phyloP scores from a whole-genome alignment of 2,329 filamentous ascomycete species.

The Penicillium sp. region DNA sequence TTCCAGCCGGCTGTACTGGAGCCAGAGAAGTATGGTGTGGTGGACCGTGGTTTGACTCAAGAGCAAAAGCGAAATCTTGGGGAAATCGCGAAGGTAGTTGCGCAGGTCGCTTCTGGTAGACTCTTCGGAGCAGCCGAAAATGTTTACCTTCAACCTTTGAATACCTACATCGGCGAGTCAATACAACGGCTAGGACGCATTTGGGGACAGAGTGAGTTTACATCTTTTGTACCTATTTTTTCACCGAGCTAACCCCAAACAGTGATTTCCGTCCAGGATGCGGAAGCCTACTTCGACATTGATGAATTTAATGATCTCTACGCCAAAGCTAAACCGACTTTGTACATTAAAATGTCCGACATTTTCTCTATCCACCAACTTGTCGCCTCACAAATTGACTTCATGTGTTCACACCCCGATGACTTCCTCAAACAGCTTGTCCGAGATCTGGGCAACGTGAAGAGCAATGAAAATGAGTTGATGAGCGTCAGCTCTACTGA shows the following conservation, averaged over 20 bases:
- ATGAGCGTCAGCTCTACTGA: slow-evolving; percentile 81
- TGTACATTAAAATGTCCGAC: slow-evolving; percentile 99
- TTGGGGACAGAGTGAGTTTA: slow-evolving; percentile 61
- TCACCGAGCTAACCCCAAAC: slow-evolving; percentile 33
- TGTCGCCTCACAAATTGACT: slow-evolving; percentile 73
- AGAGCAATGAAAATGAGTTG: slow-evolving; percentile 94
- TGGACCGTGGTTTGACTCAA: slow-evolving; percentile 84
- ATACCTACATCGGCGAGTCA: slow-evolving; percentile 84
- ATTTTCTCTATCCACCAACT: slow-evolving; percentile 95
- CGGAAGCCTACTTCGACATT: slow-evolving; percentile 92
- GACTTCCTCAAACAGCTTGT: slow-evolving; percentile 90
- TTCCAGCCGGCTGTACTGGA: slow-evolving; percentile 85
- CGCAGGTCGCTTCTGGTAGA: slow-evolving; percentile 84
- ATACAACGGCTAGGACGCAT: slow-evolving; percentile 76
- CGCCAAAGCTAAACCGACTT: slow-evolving; percentile 89
- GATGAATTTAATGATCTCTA: slow-evolving; percentile 99
- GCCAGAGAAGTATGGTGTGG: slow-evolving; percentile 89
- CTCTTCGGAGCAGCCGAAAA: slow-evolving; percentile 92
- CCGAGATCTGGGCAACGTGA: slow-evolving; percentile 90
- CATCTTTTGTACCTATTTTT: background rate
- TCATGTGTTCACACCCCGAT: slow-evolving; percentile 76
- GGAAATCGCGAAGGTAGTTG: slow-evolving; percentile 87
- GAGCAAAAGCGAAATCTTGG: slow-evolving; percentile 89
- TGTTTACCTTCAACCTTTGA: slow-evolving; percentile 91
- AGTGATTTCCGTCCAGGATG: slow-evolving; percentile 81